A percentile compares a stretch with the other conserved stretches of the same genome.
phyloP scores from a whole-genome alignment of 2,329 filamentous ascomycete species.

The Emydomyces testavorans region DNA sequence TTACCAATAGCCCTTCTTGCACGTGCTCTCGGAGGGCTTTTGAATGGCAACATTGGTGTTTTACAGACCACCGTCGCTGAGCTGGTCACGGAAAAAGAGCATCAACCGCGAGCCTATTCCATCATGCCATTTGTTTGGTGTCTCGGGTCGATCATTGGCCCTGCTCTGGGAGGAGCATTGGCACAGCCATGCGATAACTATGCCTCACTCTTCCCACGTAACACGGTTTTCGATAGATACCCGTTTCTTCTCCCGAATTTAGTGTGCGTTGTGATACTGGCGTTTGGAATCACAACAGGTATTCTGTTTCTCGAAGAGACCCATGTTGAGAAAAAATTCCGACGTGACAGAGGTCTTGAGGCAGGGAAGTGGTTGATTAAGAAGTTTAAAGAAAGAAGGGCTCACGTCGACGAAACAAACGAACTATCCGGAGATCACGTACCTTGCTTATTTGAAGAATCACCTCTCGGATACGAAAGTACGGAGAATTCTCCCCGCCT shows the following conservation, averaged over 20 bases:
- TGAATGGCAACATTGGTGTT: conserved; percentile 95
- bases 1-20: conserved; percentile 74
- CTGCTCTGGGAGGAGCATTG: conserved; percentile 78
- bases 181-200: conserved; percentile 78
- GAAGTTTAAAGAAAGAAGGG: conserved; percentile 2
- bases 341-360: conserved; percentile 64
- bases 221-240: conserved; percentile 70
- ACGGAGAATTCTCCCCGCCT: conserved; percentile 43
- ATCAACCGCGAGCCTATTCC: conserved; percentile 87
- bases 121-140: conserved; percentile 99
- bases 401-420: neutral
- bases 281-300: conserved; percentile 64
- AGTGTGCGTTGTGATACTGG: conserved; percentile 71
- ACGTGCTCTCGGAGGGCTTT: conserved; percentile 73
- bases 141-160: conserved; percentile 87
- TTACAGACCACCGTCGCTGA: conserved; percentile 92
- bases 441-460: conserved; percentile 42
- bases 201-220: conserved; percentile 57
- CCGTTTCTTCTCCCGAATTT: conserved; percentile 88
- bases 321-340: conserved; percentile 66
- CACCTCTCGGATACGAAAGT: conserved; percentile 57
- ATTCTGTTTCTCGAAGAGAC: conserved; percentile 89
- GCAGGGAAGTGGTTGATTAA: conserved; percentile 58
- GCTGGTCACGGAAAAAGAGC: conserved; percentile 81
- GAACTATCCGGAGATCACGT: conserved; percentile 13